A percentile compares a stretch with the other conserved stretches of the same genome.
phyloP scores from a whole-genome alignment of 179 eudicot species.

The Sideroxylon spinosum region DNA sequence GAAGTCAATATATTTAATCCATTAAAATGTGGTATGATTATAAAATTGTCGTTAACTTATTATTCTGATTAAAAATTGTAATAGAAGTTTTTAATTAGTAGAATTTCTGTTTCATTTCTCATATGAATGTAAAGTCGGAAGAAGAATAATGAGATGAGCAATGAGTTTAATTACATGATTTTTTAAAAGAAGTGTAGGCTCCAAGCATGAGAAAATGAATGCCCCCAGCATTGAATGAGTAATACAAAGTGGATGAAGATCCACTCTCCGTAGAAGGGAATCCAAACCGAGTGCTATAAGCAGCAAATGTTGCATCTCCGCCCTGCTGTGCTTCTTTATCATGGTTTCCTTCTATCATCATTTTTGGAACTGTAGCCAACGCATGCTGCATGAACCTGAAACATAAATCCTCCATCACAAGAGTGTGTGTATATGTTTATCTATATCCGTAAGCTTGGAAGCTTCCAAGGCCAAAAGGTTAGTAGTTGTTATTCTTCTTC shows the following conservation, averaged over 20 bases:
- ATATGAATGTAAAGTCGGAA: too few species aligned
- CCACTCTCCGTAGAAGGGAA: constrained; percentile 73
- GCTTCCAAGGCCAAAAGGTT: too few species aligned
- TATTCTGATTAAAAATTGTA: too few species aligned
- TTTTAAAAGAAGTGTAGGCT: constrained; percentile 61
- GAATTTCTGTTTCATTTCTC: too few species aligned
- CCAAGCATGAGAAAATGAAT: constrained; percentile 86
- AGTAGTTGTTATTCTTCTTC: too few species aligned
- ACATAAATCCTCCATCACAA: neutral
- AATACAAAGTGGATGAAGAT: constrained; percentile 70
- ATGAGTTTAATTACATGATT: constrained; percentile 43
- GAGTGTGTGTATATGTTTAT: too few species aligned
- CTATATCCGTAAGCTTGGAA: too few species aligned
- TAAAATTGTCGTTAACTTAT: too few species aligned
- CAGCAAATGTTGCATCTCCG: constrained; percentile 53
- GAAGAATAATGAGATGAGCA: neutral
- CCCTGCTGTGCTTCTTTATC: constrained; percentile 67
- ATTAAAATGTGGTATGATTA: too few species aligned
- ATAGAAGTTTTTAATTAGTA: too few species aligned
- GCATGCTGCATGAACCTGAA: constrained; percentile 67
- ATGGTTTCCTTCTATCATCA: constrained; percentile 92
- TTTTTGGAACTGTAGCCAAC: constrained; percentile 65
- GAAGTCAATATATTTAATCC: too few species aligned
- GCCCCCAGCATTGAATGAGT: constrained; percentile 90
- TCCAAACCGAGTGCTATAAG: constrained; percentile 82